phyloP scores from a whole-genome alignment of 129 eudicot genomes.

The Gnaphalium uliginosum region DNA sequence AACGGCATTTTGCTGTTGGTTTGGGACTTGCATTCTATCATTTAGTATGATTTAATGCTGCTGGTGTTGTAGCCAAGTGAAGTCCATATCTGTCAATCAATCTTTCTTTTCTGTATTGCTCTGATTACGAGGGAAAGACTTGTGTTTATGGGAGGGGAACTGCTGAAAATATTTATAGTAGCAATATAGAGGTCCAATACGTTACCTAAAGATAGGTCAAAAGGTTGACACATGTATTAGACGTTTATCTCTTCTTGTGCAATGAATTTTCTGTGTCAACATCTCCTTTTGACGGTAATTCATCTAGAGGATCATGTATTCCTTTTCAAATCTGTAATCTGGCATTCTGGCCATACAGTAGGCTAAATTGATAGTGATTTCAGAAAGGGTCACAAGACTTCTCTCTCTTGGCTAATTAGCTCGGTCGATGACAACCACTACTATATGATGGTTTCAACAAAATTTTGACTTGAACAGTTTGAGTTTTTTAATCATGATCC shows the following conservation, averaged over 20 bases:
- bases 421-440: background rate
- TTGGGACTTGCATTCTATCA: background rate
- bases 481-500: background rate
- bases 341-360: too few species aligned
- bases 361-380: too few species aligned
- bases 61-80: background rate
- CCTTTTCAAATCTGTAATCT: too few species aligned
- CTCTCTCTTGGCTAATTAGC: background rate
- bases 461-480: background rate
- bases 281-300: too few species aligned
- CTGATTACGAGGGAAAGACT: too few species aligned
- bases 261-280: too few species aligned
- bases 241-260: too few species aligned
- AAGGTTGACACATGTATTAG: too few species aligned
- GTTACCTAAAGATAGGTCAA: too few species aligned
- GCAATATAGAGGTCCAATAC: too few species aligned
- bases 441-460: too few species aligned
- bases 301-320: too few species aligned
- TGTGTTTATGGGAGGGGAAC: background rate
- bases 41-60: background rate
- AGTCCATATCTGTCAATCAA: background rate
- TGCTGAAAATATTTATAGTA: background rate
- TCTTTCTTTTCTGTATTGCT: background rate
- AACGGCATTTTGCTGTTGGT: background rate
- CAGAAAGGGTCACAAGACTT: background rate